phyloP scores from a whole-genome alignment of 768 basidiomycete species.

The Stropharia rugosoannulata region DNA sequence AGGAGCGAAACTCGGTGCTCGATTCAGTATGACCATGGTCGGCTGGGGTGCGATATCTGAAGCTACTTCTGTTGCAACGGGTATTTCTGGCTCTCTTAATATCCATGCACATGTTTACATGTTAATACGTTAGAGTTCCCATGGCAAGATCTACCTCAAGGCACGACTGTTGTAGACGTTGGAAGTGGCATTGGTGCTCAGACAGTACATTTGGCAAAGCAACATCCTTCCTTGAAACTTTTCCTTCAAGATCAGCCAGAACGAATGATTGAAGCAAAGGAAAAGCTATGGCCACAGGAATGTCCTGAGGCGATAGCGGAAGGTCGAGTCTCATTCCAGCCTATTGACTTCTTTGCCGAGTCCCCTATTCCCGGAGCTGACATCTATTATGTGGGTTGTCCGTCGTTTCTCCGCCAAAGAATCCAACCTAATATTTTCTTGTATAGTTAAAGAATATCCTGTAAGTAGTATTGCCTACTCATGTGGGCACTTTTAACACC shows the following conservation, averaged over 20 bases:
- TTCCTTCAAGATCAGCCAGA: slow-evolving; percentile 36
- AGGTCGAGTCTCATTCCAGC: slow-evolving; percentile 33
- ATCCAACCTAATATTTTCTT: no score
- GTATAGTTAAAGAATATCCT: no score
- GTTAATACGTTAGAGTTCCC: slow-evolving; percentile 26
- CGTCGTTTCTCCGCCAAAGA: slow-evolving; percentile 14
- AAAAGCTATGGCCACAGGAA: slow-evolving; percentile 34
- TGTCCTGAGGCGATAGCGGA: slow-evolving; percentile 34
- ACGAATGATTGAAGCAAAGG: slow-evolving; percentile 27
- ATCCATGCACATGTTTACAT: neutral
- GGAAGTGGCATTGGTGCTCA: slow-evolving; percentile 39
- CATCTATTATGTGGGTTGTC: slow-evolving; percentile 39
- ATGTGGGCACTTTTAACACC: neutral
- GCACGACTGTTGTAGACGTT: slow-evolving; percentile 36
- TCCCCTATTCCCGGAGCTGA: slow-evolving; percentile 34
- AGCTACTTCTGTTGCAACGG: slow-evolving; percentile 24
- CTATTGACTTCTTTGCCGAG: slow-evolving; percentile 40
- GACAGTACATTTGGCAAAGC: slow-evolving; percentile 30
- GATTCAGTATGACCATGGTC: slow-evolving; percentile 33
- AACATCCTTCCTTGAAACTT: slow-evolving; percentile 31
- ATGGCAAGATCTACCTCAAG: slow-evolving; percentile 26
- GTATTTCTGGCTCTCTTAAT: slow-evolving; percentile 14
- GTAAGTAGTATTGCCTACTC: neutral
- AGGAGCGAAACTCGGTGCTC: slow-evolving; percentile 18
- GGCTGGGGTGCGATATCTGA: slow-evolving; percentile 32